Percentiles rank a stretch among this genome's conserved stretches.
Conservation (phyloP, 768 basidiomycete species). For the Kwoniella mangroviensis region DNA sequence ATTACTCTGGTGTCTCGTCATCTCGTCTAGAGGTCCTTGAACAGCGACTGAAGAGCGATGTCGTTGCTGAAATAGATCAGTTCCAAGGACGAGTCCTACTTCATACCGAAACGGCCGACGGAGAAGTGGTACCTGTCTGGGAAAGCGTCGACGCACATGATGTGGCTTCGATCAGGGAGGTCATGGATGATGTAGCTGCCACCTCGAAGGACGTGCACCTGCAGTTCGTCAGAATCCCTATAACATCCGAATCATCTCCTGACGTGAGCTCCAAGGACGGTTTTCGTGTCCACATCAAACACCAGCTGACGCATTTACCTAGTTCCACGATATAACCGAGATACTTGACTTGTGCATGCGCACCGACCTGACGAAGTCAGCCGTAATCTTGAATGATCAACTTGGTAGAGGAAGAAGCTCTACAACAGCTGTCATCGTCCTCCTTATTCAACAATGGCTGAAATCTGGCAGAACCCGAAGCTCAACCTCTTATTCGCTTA, state of each 20-base stretch:
- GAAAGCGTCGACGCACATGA: conserved; percentile 76
- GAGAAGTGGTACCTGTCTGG: conserved; percentile 91
- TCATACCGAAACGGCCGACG: conserved; percentile 85
- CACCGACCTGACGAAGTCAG: conserved; percentile 68
- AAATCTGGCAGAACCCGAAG: conserved; percentile 17
- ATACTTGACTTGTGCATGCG: conserved; percentile 77
- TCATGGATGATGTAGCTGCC: conserved; percentile 66
- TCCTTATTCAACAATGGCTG: conserved; percentile 85
- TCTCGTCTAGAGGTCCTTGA: conserved; percentile 87
- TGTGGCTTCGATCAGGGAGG: conserved; percentile 81
- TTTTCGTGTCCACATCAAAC: background rate
- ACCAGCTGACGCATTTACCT: conserved; percentile 12
- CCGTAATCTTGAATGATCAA: conserved; percentile 92
- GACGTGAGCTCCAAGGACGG: conserved; percentile 52
- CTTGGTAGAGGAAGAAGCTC: conserved; percentile 88
- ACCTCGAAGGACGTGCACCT: conserved; percentile 65
- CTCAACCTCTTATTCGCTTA: conserved; percentile 13
- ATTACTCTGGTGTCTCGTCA: conserved; percentile 93
- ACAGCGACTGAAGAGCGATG: conserved; percentile 84
- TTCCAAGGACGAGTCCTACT: conserved; percentile 86
- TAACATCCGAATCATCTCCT: conserved; percentile 77
- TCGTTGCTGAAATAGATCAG: conserved; percentile 75
- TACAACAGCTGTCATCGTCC: conserved; percentile 81
- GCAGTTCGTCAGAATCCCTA: conserved; percentile 81
- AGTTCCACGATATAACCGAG: conserved; percentile 55